Conservation (phyloP, 2,329 filamentous ascomycete genomes). For the Falciphora oryzae region DNA sequence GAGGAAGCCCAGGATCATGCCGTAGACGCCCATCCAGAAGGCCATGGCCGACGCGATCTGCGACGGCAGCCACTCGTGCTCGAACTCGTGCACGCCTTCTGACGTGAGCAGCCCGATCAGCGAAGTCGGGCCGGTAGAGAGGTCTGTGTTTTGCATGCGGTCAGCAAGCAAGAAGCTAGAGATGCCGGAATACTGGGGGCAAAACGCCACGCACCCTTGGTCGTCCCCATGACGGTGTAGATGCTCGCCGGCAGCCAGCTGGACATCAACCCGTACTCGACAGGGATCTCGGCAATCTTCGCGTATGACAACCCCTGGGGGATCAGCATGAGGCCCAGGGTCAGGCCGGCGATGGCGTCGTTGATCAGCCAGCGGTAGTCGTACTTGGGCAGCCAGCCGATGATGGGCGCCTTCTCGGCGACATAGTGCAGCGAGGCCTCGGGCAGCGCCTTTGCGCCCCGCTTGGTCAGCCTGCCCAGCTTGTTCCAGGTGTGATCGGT, state of each 20-base stretch:
- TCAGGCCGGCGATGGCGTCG: constrained; percentile 57
- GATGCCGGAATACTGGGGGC: background rate
- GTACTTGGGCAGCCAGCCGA: constrained; percentile 59
- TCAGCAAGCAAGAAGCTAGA: background rate
- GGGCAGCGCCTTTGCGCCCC: constrained; percentile 36
- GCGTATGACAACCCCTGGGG: constrained; percentile 58
- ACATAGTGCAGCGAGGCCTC: constrained; percentile 49
- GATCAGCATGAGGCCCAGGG: constrained; percentile 54
- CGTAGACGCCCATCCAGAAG: constrained; percentile 57
- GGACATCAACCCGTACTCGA: constrained; percentile 54
- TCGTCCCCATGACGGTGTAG: constrained; percentile 56
- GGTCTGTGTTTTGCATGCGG: constrained; percentile 31
- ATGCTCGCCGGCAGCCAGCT: constrained; percentile 53
- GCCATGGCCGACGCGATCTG: constrained; percentile 56
- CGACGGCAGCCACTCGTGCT: constrained; percentile 44
- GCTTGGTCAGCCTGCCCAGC: constrained; percentile 23
- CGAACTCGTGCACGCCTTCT: constrained; percentile 50
- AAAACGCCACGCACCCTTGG: constrained; percentile 42
- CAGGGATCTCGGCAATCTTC: constrained; percentile 55
- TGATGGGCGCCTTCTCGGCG: constrained; percentile 54
- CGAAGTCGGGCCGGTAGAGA: constrained; percentile 59
- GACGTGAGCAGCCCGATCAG: constrained; percentile 58
- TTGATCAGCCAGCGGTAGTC: constrained; percentile 54
- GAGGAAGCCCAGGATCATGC: constrained; percentile 52
- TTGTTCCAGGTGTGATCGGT: constrained; percentile 33